Evolutionary conservation across 768 basidiomycete genomes (phyloP).

Genomic region (Cubamyces sp.): DNA sequence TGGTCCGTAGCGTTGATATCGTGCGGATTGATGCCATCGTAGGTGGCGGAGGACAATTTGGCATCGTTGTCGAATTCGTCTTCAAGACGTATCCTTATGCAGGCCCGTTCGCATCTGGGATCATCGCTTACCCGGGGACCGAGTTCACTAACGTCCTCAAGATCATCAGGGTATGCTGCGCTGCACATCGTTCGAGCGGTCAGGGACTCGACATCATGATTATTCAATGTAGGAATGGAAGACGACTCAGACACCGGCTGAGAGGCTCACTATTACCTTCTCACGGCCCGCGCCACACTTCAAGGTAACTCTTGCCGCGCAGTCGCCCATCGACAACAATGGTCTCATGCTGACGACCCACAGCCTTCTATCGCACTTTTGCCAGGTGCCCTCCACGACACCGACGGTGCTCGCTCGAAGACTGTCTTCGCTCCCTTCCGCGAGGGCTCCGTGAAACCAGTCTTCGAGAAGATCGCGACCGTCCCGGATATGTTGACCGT

Average conservation of each 20-base stretch:
- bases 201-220: neutral
- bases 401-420: slow-evolving; percentile 19
- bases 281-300: slow-evolving; percentile 25
- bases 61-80: slow-evolving; percentile 37
- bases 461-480: slow-evolving; percentile 17
- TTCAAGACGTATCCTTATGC: slow-evolving; percentile 27
- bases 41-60: slow-evolving; percentile 35
- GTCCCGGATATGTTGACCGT: slow-evolving; percentile 20
- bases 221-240: slow-evolving; percentile 16
- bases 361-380: slow-evolving; percentile 26
- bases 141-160: slow-evolving; percentile 19
- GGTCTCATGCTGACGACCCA: too few relatives aligned
- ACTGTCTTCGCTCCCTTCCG: slow-evolving; percentile 26
- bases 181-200: neutral
- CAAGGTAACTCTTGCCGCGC: slow-evolving; percentile 12
- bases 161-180: slow-evolving; percentile 10
- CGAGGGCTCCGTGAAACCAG: slow-evolving; percentile 17
- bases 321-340: too few relatives aligned
- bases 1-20: neutral
- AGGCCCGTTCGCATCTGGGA: slow-evolving; percentile 21
- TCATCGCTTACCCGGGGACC: slow-evolving; percentile 21
- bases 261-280: slow-evolving; percentile 24
- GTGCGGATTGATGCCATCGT: neutral
- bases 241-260: slow-evolving; percentile 14
- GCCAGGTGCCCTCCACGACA: slow-evolving; percentile 20